These are phyloP conservation scores for Staphylotrichum tortipilum DNA, from an alignment of 495 filamentous ascomycete species.

Conservation along the genomic window DNA sequence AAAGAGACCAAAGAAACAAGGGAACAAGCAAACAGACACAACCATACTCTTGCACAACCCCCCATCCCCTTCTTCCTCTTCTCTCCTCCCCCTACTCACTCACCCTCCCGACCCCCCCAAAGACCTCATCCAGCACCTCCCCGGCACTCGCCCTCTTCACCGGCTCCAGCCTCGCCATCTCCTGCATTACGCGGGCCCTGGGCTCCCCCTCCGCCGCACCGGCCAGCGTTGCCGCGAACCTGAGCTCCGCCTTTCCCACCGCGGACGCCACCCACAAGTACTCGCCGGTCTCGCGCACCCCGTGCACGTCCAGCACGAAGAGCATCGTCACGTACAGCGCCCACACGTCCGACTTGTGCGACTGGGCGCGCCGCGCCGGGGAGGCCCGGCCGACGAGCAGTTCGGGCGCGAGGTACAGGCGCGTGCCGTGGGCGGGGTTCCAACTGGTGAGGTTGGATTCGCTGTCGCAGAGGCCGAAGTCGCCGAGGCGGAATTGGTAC, in stretches of 20 bases:
- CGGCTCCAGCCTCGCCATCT: neutral
- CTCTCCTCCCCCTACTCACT: neutral
- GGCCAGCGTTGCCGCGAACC: neutral
- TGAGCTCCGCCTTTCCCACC: neutral
- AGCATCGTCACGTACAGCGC: conserved; percentile 1
- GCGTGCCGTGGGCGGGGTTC: neutral
- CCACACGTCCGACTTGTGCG: conserved; percentile 5
- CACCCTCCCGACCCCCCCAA: neutral
- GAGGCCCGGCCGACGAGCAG: neutral
- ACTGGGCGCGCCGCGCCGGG: neutral
- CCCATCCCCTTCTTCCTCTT: neutral
- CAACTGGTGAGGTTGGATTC: too few species aligned
- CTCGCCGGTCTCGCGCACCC: too few species aligned
- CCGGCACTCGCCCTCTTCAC: neutral
- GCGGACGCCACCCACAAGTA: neutral
- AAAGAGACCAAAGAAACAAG: too few species aligned
- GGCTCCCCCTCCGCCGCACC: neutral
- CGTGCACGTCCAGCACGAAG: neutral
- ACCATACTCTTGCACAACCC: neutral
- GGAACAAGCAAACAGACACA: too few species aligned
- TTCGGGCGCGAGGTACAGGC: neutral
- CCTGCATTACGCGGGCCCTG: neutral
- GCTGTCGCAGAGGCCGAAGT: conserved; percentile 3
- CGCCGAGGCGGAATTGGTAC: conserved; percentile 3
- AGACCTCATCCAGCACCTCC: neutral